Conservation (phyloP, 139 green algal species). For the Closterium sp. region DNA sequence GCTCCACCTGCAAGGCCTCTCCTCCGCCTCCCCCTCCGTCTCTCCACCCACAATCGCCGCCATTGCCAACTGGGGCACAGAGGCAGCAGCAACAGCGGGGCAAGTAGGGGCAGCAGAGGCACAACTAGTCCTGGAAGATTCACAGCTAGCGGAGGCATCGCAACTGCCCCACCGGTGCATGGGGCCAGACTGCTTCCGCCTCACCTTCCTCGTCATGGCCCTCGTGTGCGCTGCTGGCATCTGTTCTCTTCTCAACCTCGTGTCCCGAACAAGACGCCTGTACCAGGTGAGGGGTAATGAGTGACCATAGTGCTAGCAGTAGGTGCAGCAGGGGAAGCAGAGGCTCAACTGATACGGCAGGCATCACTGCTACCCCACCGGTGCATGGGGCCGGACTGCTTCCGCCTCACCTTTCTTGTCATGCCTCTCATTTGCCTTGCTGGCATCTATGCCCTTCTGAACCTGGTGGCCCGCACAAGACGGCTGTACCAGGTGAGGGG, state of each 20-base stretch:
- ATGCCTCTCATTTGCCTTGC: slow-evolving; percentile 21
- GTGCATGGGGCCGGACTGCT: slow-evolving; percentile 30
- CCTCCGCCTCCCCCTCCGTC: not conserved
- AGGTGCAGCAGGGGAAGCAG: too few species aligned
- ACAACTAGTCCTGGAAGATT: not conserved
- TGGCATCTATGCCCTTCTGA: not conserved
- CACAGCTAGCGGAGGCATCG: not conserved
- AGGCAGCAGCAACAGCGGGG: not conserved
- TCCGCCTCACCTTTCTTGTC: slow-evolving; percentile 32
- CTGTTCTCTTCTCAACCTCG: not conserved
- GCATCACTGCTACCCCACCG: not conserved
- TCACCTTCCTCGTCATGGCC: slow-evolving; percentile 36
- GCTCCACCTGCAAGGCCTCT: not conserved
- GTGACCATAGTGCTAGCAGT: too few species aligned
- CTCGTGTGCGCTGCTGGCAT: slow-evolving; percentile 15
- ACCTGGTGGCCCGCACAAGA: slow-evolving; percentile 19
- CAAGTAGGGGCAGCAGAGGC: not conserved
- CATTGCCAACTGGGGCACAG: not conserved
- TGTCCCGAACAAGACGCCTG: slow-evolving; percentile 15
- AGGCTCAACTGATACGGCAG: too few species aligned
- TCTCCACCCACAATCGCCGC: not conserved
- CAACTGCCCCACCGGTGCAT: slow-evolving; percentile 11
- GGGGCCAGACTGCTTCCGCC: slow-evolving; percentile 33
- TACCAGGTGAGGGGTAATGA: slow-evolving; percentile 12
- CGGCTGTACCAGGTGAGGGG: slow-evolving; percentile 21